Conservation (phyloP, 1,284 basidiomycete genomes). For the Gymnopus androsaceus region DNA sequence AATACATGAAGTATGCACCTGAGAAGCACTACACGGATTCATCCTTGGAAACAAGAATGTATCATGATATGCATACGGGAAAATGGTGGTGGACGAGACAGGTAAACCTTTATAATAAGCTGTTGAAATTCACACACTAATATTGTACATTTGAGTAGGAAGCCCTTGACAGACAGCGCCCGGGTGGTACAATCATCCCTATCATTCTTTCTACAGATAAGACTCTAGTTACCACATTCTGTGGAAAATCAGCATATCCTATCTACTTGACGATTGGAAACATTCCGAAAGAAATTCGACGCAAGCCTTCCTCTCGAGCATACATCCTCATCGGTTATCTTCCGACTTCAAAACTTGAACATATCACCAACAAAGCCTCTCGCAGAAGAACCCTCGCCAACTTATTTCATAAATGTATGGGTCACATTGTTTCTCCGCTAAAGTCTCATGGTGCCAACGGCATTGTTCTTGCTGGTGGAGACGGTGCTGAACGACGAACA, state of each 20-base stretch:
- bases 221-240: too few species aligned
- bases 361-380: constrained; percentile 31
- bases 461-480: constrained; percentile 23
- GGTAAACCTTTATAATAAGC: too few species aligned
- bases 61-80: constrained; percentile 8
- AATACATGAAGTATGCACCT: constrained; percentile 2
- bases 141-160: too few species aligned
- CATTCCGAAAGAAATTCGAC: constrained; percentile 41
- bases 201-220: too few species aligned
- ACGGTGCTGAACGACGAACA: constrained; percentile 17
- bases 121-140: too few species aligned
- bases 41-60: neutral
- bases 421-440: constrained; percentile 25
- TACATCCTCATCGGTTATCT: constrained; percentile 42
- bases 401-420: constrained; percentile 40
- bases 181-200: too few species aligned
- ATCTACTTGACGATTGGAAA: constrained; percentile 48
- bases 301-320: constrained; percentile 35
- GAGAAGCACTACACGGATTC: constrained; percentile 8
- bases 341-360: constrained; percentile 33
- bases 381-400: constrained; percentile 32
- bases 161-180: too few species aligned
- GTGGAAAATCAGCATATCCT: constrained; percentile 42
- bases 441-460: constrained; percentile 25
- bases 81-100: constrained; percentile 11